These are phyloP conservation scores for Plasmodium gaboni DNA, from an alignment of 169 alveolate species.

Conservation along the genomic window DNA sequence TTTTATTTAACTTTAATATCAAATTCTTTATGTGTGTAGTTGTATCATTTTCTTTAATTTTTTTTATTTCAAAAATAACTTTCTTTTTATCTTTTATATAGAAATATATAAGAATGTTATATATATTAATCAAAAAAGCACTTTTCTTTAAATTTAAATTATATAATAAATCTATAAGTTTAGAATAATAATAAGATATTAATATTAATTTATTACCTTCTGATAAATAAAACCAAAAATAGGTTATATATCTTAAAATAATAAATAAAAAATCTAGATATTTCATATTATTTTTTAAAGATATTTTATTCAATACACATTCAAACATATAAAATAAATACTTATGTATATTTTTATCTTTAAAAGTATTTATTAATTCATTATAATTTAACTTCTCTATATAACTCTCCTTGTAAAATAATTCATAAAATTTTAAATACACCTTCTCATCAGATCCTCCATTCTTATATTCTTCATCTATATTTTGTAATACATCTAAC, in stretches of 20 bases:
- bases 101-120: slow-evolving; percentile 28
- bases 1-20: slow-evolving; percentile 43
- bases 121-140: slow-evolving; percentile 56
- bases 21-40: slow-evolving; percentile 12
- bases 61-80: slow-evolving; percentile 21
- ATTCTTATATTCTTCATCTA: slow-evolving; percentile 34
- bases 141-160: slow-evolving; percentile 31
- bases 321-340: slow-evolving; percentile 73
- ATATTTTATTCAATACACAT: slow-evolving; percentile 29
- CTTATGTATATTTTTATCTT: slow-evolving; percentile 52
- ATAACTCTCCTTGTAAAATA: slow-evolving; percentile 56
- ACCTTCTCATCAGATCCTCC: slow-evolving; percentile 39
- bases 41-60: slow-evolving; percentile 39
- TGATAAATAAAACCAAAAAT: slow-evolving; percentile 56
- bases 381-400: slow-evolving; percentile 32
- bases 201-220: slow-evolving; percentile 47
- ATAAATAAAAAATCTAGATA: slow-evolving; percentile 55
- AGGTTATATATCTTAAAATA: slow-evolving; percentile 57
- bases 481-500: slow-evolving; percentile 39
- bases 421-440: slow-evolving; percentile 46
- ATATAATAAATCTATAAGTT: slow-evolving; percentile 48
- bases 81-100: slow-evolving; percentile 42
- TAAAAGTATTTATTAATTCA: slow-evolving; percentile 31
- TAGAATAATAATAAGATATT: slow-evolving; percentile 65
- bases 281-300: slow-evolving; percentile 30